These are phyloP conservation scores for Ceratobasidium sp. DNA, from an alignment of 1,284 basidiomycete genomes.

Conservation along the genomic window DNA sequence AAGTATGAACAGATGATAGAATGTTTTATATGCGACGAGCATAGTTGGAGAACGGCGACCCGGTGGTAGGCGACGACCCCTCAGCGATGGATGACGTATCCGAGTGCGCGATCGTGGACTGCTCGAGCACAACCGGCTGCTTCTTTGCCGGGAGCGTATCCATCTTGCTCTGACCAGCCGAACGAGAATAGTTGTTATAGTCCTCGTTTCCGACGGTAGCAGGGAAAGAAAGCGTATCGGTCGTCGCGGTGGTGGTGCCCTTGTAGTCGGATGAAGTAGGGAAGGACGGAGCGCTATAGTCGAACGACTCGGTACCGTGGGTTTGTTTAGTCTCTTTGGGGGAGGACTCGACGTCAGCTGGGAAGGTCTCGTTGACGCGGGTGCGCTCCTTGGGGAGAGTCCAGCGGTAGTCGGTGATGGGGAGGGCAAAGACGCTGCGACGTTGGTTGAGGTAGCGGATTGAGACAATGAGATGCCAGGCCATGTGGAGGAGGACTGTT, in stretches of 20 bases:
- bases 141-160: constrained; percentile 4
- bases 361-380: constrained; percentile 32
- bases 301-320: constrained; percentile 9
- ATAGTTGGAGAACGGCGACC: constrained; percentile 10
- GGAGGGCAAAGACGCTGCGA: constrained; percentile 21
- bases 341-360: constrained; percentile 27
- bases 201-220: constrained; percentile 18
- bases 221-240: constrained; percentile 33
- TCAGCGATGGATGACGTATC: constrained; percentile 22
- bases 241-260: background rate
- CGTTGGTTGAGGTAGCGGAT: constrained; percentile 8
- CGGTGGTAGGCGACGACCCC: background rate
- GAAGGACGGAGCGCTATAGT: background rate
- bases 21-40: constrained; percentile 6
- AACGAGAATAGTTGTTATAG: constrained; percentile 34
- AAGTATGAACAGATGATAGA: no score
- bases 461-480: constrained; percentile 31
- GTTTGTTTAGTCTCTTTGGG: background rate
- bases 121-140: constrained; percentile 30
- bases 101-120: constrained; percentile 4
- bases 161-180: background rate
- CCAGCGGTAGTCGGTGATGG: constrained; percentile 45
- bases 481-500: constrained; percentile 27
- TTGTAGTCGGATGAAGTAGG: constrained; percentile 17
- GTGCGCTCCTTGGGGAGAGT: constrained; percentile 17